Percentiles rank a stretch among this genome's conserved stretches.
These are phyloP conservation scores for Cicer judaicum DNA, from an alignment of 306 rosid genomes.

Conservation along the genomic window DNA sequence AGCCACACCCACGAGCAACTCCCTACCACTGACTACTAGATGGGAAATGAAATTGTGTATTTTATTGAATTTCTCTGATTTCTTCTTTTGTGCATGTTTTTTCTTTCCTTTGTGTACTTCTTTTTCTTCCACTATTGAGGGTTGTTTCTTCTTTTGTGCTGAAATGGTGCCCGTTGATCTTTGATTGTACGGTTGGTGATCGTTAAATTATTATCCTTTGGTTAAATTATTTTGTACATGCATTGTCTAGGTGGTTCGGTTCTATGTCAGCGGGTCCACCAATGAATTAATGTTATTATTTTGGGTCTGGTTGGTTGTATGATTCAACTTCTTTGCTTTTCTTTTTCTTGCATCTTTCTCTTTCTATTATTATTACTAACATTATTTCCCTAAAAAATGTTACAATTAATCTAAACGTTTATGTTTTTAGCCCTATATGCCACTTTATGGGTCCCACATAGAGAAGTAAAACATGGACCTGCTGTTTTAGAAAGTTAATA, in stretches of 20 bases:
- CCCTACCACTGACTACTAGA: constrained; percentile 58
- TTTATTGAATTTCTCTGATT: background rate
- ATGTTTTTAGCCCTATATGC: background rate
- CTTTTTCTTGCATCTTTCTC: no score
- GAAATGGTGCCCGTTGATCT: constrained; percentile 44
- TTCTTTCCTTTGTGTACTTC: constrained; percentile 12
- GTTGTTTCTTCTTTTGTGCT: constrained; percentile 40
- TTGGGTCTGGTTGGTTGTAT: constrained; percentile 31
- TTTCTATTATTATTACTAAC: no score
- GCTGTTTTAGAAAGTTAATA: no score
- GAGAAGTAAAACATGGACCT: no score
- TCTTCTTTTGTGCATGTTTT: constrained; percentile 39
- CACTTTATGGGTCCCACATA: no score
- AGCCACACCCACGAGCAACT: constrained; percentile 68
- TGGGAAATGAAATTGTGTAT: constrained; percentile 12
- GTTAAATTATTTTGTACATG: constrained; percentile 43
- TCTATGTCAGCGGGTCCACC: constrained; percentile 18
- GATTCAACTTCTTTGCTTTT: background rate
- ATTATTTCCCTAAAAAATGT: no score
- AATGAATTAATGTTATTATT: constrained; percentile 36
- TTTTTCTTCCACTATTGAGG: background rate
- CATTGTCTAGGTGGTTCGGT: constrained; percentile 19
- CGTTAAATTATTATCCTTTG: constrained; percentile 9
- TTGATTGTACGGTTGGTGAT: constrained; percentile 45
- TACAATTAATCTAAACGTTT: no score